Conservation (phyloP, 805 yeast species). For the Groenewaldozyma tartarivorans region DNA sequence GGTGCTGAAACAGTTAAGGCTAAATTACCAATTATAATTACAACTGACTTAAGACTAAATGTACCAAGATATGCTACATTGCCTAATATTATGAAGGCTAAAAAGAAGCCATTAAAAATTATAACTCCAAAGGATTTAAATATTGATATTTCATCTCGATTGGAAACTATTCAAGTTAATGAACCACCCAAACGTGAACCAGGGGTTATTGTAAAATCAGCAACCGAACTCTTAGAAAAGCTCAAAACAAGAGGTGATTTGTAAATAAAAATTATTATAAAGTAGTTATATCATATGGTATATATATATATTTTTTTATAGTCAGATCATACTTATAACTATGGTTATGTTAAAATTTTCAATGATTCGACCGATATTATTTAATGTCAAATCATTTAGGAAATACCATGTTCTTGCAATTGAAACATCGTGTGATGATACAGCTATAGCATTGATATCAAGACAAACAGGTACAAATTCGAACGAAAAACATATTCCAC, state of each 20-base stretch:
- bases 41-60: slow-evolving; percentile 89
- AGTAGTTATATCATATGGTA: too few species aligned
- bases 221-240: slow-evolving; percentile 72
- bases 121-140: slow-evolving; percentile 58
- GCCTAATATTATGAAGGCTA: slow-evolving; percentile 97
- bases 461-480: slow-evolving; percentile 26
- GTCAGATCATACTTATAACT: too few species aligned
- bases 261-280: too few species aligned
- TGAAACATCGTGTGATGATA: slow-evolving; percentile 92
- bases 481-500: slow-evolving; percentile 32
- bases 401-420: slow-evolving; percentile 60
- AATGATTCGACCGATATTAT: too few species aligned
- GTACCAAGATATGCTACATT: slow-evolving; percentile 93
- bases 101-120: slow-evolving; percentile 82
- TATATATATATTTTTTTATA: too few species aligned
- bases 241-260: slow-evolving; percentile 60
- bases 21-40: slow-evolving; percentile 72
- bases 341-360: too few species aligned
- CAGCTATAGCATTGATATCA: slow-evolving; percentile 75
- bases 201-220: slow-evolving; percentile 70
- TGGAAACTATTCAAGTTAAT: slow-evolving; percentile 61
- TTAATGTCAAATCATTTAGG: too few species aligned
- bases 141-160: slow-evolving; percentile 51
- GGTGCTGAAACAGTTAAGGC: slow-evolving; percentile 80
- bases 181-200: slow-evolving; percentile 81